A percentile compares a stretch with the other conserved stretches of the same genome.
Evolutionary conservation across 805 yeast genomes (phyloP).

Genomic region (Candida saitoana): DNA sequence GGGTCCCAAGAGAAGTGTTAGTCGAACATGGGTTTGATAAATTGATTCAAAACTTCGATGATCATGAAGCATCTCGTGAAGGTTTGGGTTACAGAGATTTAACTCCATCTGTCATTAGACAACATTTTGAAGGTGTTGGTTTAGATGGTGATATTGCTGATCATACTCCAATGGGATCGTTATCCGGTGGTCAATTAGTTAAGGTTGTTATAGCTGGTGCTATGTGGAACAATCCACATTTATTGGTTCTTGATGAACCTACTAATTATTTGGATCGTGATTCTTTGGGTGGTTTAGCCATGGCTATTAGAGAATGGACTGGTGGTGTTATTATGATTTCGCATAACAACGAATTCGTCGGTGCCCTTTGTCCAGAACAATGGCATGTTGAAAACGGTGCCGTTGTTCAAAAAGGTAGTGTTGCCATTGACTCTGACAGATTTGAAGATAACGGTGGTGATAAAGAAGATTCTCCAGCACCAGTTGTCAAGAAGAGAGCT

Average conservation of each 20-base stretch:
- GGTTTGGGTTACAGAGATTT: slow-evolving; percentile 50
- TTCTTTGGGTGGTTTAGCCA: slow-evolving; percentile 93
- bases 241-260: slow-evolving; percentile 95
- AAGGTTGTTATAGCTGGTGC: slow-evolving; percentile 99
- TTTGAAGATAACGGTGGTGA: slow-evolving; percentile 76
- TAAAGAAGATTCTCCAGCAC: slow-evolving; percentile 45
- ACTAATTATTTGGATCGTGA: slow-evolving; percentile 97
- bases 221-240: slow-evolving; percentile 99
- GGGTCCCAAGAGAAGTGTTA: slow-evolving; percentile 83
- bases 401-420: slow-evolving; percentile 78
- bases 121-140: slow-evolving; percentile 97
- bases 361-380: slow-evolving; percentile 97
- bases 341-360: slow-evolving; percentile 94
- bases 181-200: slow-evolving; percentile 97
- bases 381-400: slow-evolving; percentile 95
- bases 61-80: slow-evolving; percentile 47
- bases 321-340: slow-evolving; percentile 99
- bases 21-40: slow-evolving; percentile 56
- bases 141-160: slow-evolving; percentile 97
- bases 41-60: slow-evolving; percentile 43
- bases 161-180: slow-evolving; percentile 93
- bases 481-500: slow-evolving; percentile 42
- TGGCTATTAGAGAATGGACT: slow-evolving; percentile 95
- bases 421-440: slow-evolving; percentile 68
- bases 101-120: slow-evolving; percentile 85